Conservation (phyloP, 2,329 filamentous ascomycete species). For the Didymella segeticola region DNA sequence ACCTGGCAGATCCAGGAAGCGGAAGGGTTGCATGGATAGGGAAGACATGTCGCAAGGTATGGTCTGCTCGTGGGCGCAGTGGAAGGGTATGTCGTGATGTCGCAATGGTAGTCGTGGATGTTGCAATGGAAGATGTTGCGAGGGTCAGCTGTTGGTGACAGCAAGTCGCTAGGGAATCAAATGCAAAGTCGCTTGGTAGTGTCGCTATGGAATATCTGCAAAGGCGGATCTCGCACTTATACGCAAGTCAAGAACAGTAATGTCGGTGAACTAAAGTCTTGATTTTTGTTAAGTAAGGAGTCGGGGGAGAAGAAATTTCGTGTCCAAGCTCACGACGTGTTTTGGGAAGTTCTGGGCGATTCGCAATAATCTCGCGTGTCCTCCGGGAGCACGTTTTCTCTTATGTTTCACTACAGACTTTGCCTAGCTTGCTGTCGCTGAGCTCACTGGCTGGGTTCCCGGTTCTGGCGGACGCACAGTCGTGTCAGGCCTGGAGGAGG, state of each 20-base stretch:
- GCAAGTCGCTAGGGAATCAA: constrained; percentile 17
- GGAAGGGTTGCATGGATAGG: constrained; percentile 26
- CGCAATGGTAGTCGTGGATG: neutral
- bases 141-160: neutral
- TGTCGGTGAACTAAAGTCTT: constrained; percentile 16
- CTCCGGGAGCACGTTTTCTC: constrained; percentile 30
- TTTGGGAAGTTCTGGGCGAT: constrained; percentile 3
- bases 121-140: constrained; percentile 9
- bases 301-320: constrained; percentile 25
- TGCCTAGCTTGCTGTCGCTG: constrained; percentile 10
- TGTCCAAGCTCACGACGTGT: constrained; percentile 20
- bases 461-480: constrained; percentile 22
- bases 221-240: constrained; percentile 30
- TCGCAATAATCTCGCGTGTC: constrained; percentile 28
- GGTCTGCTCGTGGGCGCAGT: neutral
- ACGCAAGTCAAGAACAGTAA: constrained; percentile 24
- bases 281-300: constrained; percentile 12
- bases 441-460: constrained; percentile 13
- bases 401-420: constrained; percentile 24
- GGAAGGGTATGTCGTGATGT: neutral
- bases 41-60: constrained; percentile 20
- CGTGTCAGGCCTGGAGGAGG: constrained; percentile 8
- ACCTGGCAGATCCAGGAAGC: constrained; percentile 35
- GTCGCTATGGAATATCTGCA: constrained; percentile 26
- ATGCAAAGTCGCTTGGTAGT: constrained; percentile 10